Evolutionary conservation across 2,329 filamentous ascomycete species (phyloP).

Genomic region (Aspergillus puulaauensis): DNA sequence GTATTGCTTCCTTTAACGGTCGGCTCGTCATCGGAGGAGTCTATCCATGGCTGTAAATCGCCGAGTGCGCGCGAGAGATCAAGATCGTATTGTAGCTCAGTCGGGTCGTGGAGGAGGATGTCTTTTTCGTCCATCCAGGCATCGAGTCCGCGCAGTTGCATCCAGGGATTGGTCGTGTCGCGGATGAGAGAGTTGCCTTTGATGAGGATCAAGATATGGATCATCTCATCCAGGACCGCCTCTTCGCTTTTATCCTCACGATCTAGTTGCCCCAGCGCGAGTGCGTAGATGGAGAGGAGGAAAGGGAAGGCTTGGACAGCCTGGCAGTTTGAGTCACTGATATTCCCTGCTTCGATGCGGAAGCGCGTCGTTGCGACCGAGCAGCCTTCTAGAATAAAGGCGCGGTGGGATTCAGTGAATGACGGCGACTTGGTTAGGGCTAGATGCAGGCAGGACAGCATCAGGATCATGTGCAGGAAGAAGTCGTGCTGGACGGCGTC

Average conservation of each 20-base stretch:
- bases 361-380: not conserved
- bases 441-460: not conserved
- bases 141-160: too few relatives aligned
- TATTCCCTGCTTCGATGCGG: not conserved
- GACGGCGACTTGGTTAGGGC: not conserved
- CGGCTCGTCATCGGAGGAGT: not conserved
- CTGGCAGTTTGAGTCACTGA: not conserved
- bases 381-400: not conserved
- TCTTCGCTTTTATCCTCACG: not conserved
- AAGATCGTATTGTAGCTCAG: not conserved
- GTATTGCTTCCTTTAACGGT: not conserved
- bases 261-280: not conserved
- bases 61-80: not conserved
- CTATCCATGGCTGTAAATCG: not conserved
- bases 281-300: not conserved
- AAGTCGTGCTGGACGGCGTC: not conserved
- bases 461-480: conserved; percentile 1
- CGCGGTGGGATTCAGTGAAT: not conserved
- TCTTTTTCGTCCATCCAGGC: not conserved
- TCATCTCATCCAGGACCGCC: not conserved
- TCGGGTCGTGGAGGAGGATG: not conserved
- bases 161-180: not conserved
- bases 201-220: not conserved
- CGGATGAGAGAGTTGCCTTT: not conserved
- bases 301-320: not conserved